Percentiles rank a stretch among this genome's conserved stretches.
These are phyloP conservation scores for Kwoniella dendrophila DNA, from an alignment of 768 basidiomycete genomes.

Conservation along the genomic window DNA sequence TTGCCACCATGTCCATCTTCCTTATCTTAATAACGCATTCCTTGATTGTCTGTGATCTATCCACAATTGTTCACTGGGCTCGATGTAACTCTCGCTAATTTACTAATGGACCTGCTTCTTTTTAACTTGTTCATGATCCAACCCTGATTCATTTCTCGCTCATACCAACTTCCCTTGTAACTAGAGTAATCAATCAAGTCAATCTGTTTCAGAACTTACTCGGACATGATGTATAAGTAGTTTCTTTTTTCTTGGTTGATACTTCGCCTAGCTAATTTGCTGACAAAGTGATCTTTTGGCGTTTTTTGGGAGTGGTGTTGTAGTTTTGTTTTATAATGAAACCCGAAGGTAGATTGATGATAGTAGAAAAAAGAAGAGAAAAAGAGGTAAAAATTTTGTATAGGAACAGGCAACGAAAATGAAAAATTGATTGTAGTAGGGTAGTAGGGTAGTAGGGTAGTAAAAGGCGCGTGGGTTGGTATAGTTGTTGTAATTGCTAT, in stretches of 20 bases:
- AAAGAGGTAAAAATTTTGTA: slow-evolving; percentile 17
- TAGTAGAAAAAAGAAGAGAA: slow-evolving; percentile 20
- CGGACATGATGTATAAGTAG: slow-evolving; percentile 46
- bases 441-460: not conserved
- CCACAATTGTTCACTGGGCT: too few relatives aligned
- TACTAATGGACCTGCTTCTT: too few relatives aligned
- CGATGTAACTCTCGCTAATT: too few relatives aligned
- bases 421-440: slow-evolving; percentile 1
- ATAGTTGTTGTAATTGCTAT: too few relatives aligned
- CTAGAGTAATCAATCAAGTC: too few relatives aligned
- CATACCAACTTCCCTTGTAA: too few relatives aligned
- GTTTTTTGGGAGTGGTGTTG: slow-evolving; percentile 15
- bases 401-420: slow-evolving; percentile 2
- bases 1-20: too few relatives aligned
- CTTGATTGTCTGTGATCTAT: too few relatives aligned
- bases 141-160: too few relatives aligned
- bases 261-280: slow-evolving; percentile 35
- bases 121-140: too few relatives aligned
- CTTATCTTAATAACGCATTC: too few relatives aligned
- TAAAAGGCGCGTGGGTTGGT: not conserved
- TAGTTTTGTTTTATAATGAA: slow-evolving; percentile 16
- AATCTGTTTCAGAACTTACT: too few relatives aligned
- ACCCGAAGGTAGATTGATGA: slow-evolving; percentile 31
- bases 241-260: slow-evolving; percentile 30
- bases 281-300: slow-evolving; percentile 45